Evolutionary conservation across 805 yeast species (phyloP), one percentile per base, ranked within the genome.

Genomic region (Tetrapisispora arboricola): DNA sequence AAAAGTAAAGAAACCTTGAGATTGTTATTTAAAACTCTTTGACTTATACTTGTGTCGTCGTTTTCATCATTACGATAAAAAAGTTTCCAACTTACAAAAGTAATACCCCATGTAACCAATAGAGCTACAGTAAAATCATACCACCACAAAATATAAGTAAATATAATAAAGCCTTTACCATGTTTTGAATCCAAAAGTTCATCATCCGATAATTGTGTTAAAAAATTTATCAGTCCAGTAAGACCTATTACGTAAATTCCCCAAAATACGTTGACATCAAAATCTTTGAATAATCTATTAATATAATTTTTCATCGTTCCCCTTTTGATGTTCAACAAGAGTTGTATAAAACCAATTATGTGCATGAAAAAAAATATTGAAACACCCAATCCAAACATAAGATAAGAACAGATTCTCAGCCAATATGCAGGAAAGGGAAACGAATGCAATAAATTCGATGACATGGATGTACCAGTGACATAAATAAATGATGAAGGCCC

Each of bases 401-500:
- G 68, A 22, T 73, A 64, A 3, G 86, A 80, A 40, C 78, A 65
- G 2, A 70, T 55, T 33, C 63, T 51, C 27, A 81, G 63, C 86
- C 87, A 80, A 10, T 63, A 57, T 0, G 78, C 71, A 2, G 68
- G 70, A 52, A 75, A 82, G 0, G 95, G 86, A 56, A 80, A 86
- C 26, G 66, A 57, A 57, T 75, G 72, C 28, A 87, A 65, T 4
- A 84, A 63, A 29, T 73, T 57, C 4, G 84, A 65, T 1, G 84
- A 65, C 30, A 86, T 83, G 1, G 95, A 95, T 3, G 80, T 72
- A 2, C 94, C 95, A 95, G 87, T 87, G n/a, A 78, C 73, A 37
- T 76, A 67, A 20, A 82, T 80, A 61, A 79, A 85, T 70, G 78
- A 79, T 7, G 68, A 67, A 1, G 85, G 83, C 28, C 65, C 63